Base-by-base conservation (phyloP, 805 yeast species). In the Starmerella bombi region DNA sequence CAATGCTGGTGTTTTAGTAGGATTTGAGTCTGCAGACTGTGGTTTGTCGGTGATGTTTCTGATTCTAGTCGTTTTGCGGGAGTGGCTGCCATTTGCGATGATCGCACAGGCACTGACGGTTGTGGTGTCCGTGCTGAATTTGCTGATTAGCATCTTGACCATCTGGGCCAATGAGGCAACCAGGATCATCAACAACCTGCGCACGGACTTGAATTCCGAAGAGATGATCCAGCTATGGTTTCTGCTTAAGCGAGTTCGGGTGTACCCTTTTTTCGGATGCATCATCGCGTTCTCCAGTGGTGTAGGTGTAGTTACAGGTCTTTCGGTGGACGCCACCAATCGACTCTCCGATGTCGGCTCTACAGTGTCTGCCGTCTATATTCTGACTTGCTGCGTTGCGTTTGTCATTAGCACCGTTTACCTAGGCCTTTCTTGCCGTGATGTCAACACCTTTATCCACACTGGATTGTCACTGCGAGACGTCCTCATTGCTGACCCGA, bases 221-320 rank as follows among this genome's bases (percentile, higher is more conserved):
- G 34, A 20, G 7, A 7, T 35, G 4, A 37, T 32, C 8, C 20
- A 18, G 18, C 20, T 34, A 14, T 16, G 18, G 5, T 32, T 25
- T 10, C 30, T 42, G 12, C 27, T 42, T 30, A 28, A 34, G 14
- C 40, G 38, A 27, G 25, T 34, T n/a, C 32, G 37, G 10, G 41
- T 50, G 10, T 53, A 49, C 37, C 46, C 54, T 2, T 43, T 55
- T 38, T 41, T 52, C 20, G 50, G 54, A 6, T 22, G 53, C 32
- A 36, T 54, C 14, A 31, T 53, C 4, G 48, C 51, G 2, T 44
- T 45, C 18, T 27, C 49, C 3, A 51, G 50, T 5, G 57, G 56
- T 22, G 40, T 53, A 10, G 59, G 59, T 3, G 34, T 51, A 17
- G 49, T 45, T 8, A 36, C 53, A 4, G 48, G 52, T 5, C 25